These are phyloP conservation scores for Xylaria flabelliformis DNA, from an alignment of 495 filamentous ascomycete genomes.

Conservation along the genomic window DNA sequence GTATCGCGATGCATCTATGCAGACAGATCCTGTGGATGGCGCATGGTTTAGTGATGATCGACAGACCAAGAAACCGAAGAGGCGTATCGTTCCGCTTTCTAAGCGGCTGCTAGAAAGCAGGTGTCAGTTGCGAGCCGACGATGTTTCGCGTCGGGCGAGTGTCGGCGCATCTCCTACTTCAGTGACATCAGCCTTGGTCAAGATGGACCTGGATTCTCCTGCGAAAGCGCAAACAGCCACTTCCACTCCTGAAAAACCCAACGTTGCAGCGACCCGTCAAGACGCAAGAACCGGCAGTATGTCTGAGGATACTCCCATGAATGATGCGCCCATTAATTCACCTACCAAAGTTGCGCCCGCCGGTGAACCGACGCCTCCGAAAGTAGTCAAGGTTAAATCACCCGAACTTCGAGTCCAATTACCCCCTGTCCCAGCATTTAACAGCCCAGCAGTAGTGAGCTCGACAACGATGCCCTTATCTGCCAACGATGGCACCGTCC, in stretches of 20 bases:
- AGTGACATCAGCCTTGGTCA: conserved; percentile 32
- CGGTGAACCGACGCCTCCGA: conserved; percentile 14
- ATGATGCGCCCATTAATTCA: conserved; percentile 29
- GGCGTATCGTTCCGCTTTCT: conserved; percentile 51
- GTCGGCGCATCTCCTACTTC: conserved; percentile 30
- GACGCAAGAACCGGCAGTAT: conserved; percentile 4
- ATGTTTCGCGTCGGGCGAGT: conserved; percentile 40
- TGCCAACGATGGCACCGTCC: conserved; percentile 49
- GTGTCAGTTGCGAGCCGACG: conserved; percentile 46
- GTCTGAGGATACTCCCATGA: conserved; percentile 35
- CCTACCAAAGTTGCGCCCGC: conserved; percentile 29
- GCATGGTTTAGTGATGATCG: conserved; percentile 48
- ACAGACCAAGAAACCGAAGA: conserved; percentile 43
- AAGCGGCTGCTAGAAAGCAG: conserved; percentile 56
- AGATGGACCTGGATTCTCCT: conserved; percentile 47
- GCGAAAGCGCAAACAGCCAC: conserved; percentile 26
- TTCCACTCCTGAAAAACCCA: conserved; percentile 36
- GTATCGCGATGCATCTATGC: conserved; percentile 55
- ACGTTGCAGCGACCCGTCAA: conserved; percentile 12
- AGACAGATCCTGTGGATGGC: conserved; percentile 57
- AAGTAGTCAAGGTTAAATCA: conserved; percentile 43
- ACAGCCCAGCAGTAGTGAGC: conserved; percentile 35
- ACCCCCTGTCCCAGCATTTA: conserved; percentile 54
- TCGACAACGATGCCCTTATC: conserved; percentile 53
- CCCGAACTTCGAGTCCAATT: conserved; percentile 59